A percentile compares a stretch with the other conserved stretches of the same genome.
These are phyloP conservation scores for Tetrapisispora fleetii DNA, from an alignment of 805 yeast genomes.

Conservation along the genomic window DNA sequence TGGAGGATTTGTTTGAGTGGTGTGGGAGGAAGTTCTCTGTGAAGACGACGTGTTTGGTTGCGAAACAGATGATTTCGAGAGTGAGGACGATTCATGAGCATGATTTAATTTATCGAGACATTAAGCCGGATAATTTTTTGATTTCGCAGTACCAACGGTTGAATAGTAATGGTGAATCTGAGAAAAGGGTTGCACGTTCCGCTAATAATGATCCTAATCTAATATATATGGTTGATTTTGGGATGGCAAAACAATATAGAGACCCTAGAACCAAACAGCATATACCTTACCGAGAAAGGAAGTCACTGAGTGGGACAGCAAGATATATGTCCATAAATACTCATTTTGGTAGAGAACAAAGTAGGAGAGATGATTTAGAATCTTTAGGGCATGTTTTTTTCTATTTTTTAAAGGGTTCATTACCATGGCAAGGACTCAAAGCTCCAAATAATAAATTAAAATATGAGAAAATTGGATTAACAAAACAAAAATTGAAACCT, in stretches of 20 bases:
- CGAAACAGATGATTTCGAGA: constrained; percentile 67
- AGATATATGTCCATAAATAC: constrained; percentile 83
- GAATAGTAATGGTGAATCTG: constrained; percentile 9
- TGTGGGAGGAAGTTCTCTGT: constrained; percentile 67
- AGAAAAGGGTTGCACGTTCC: constrained; percentile 38
- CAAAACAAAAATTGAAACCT: constrained; percentile 61
- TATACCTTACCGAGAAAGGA: constrained; percentile 73
- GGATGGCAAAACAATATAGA: constrained; percentile 79
- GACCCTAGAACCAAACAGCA: constrained; percentile 74
- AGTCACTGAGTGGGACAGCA: constrained; percentile 76
- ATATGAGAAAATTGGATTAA: constrained; percentile 76
- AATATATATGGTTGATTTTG: constrained; percentile 70
- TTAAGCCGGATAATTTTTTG: constrained; percentile 74
- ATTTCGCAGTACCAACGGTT: constrained; percentile 32
- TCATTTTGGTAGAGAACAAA: constrained; percentile 78
- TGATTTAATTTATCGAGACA: constrained; percentile 70
- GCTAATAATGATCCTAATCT: constrained; percentile 51
- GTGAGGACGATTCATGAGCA: constrained; percentile 68
- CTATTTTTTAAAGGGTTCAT: constrained; percentile 65
- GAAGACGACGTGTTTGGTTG: constrained; percentile 64
- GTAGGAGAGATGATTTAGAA: constrained; percentile 75
- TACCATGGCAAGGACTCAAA: constrained; percentile 87
- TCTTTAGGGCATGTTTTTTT: constrained; percentile 75
- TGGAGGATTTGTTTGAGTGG: constrained; percentile 82
- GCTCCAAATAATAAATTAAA: constrained; percentile 79